Evolutionary conservation across 345 rosid species (phyloP), one percentile per base, ranked within the genome.

Genomic region (Pelargonium nanum): DNA sequence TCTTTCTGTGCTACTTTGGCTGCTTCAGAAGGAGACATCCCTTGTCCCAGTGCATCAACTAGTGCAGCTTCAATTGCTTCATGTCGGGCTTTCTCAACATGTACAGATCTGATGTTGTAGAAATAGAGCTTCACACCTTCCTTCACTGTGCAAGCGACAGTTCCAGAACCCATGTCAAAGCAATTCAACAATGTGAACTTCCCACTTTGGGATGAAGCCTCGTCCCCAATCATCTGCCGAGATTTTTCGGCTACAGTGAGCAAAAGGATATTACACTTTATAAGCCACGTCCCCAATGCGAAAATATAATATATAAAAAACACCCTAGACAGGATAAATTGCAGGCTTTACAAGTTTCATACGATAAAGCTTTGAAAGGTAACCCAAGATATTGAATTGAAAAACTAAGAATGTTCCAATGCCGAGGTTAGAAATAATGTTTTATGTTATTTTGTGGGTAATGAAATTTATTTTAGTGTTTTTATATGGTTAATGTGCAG

Each of bases 121-220:
- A 83, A 78, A 64, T 93, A 93, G 15, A 93, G 87, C 73, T 87
- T 93, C 30, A 87, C 89, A 2, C 97, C 94, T 68, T 89, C 97
- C 80, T 93, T 89, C 48, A 87, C 95, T 0, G 81, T 61, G 57
- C 99, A 93, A 0, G 99, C 91, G 25, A 78, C 24, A 7, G 96
- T 81, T 62, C 97, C 99, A 0, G 89, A 70, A 61, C 94, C 74
- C 96, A 93, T 82, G 74, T 93, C 99, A 23, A 93, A 87, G 76
- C 99, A 93, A 68, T 87, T 77, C 69, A 89, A 68, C 58, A 93
- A 55, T 6, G 96, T 88, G 65, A 91, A 91, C 74, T 87, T 67
- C 28, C 97, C 99, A 70, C 99, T 93, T 78, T 84, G 82, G 19
- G 99, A 93, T 12, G 99, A 83, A 28, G 71, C 82, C 62, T 82